Conservation (phyloP, 495 filamentous ascomycete species). For the Podospora fimiseda region DNA sequence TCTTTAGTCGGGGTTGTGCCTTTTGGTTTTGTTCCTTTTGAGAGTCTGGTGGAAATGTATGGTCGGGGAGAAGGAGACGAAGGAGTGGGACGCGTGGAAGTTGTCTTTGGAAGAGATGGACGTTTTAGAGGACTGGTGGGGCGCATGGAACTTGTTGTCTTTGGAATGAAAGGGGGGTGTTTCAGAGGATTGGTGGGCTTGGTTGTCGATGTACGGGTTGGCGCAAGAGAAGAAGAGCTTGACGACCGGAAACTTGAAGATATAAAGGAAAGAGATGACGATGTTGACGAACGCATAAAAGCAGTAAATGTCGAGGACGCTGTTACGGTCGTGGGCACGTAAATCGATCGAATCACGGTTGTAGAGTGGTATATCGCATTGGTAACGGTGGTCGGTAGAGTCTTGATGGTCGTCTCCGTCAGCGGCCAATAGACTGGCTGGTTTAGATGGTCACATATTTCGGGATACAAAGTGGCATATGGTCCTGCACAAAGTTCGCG, state of each 20-base stretch:
- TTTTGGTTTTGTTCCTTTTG: too few species aligned
- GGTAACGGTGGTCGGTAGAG: not conserved
- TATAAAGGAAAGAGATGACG: not conserved
- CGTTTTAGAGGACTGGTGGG: too few species aligned
- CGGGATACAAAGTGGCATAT: slow-evolving; percentile 11
- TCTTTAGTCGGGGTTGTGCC: too few species aligned
- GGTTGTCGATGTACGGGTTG: not conserved
- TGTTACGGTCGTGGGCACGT: not conserved
- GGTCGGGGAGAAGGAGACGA: too few species aligned
- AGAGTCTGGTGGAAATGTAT: too few species aligned
- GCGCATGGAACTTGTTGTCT: too few species aligned
- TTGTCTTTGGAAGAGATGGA: too few species aligned
- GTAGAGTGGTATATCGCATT: not conserved
- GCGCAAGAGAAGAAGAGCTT: too few species aligned
- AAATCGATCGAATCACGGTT: not conserved
- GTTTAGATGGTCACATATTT: slow-evolving; percentile 13
- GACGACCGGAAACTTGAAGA: too few species aligned
- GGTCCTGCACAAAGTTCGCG: slow-evolving; percentile 11
- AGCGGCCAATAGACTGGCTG: not conserved
- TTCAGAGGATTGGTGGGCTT: not conserved
- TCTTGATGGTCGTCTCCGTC: not conserved
- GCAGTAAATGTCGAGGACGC: not conserved
- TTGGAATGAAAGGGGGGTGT: too few species aligned
- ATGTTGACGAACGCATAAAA: not conserved
- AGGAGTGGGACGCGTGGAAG: too few species aligned